Evolutionary conservation across 164 flowering plant species (phyloP).

Genomic region (Macadamia integrifolia): DNA sequence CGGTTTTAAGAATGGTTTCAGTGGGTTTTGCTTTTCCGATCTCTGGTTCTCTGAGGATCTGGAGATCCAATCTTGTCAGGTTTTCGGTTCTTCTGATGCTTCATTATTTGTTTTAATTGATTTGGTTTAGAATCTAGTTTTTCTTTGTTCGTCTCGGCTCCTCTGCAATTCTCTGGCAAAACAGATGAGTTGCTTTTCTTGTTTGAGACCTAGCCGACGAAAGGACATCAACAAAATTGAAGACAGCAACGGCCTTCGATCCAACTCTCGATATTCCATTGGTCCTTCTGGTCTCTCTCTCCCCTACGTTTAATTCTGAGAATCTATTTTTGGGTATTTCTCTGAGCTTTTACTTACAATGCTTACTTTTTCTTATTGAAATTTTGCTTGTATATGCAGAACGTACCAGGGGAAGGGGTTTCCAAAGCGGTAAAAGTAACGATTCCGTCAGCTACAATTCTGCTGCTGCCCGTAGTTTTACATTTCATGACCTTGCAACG

Average conservation of each 20-base stretch:
- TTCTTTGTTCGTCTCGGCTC: neutral
- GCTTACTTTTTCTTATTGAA: neutral
- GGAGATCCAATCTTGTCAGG: neutral
- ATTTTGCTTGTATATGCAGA: constrained; percentile 15
- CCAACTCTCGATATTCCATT: constrained; percentile 10
- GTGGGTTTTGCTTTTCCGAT: neutral
- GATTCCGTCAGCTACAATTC: constrained; percentile 4
- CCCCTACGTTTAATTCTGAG: neutral
- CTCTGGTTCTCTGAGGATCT: neutral
- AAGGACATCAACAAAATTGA: constrained; percentile 19
- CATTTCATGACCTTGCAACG: constrained; percentile 58
- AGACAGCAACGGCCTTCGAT: constrained; percentile 11
- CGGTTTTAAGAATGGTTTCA: neutral
- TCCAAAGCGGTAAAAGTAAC: neutral
- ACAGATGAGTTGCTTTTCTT: constrained; percentile 28
- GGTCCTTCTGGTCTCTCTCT: constrained; percentile 8
- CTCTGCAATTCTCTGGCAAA: neutral
- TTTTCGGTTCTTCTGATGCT: neutral
- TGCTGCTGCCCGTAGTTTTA: constrained; percentile 47
- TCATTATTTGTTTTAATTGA: neutral
- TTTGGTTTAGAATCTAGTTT: constrained; percentile 2
- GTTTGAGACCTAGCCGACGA: constrained; percentile 15
- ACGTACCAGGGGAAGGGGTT: neutral
- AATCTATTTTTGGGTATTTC: neutral
- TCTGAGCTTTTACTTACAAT: neutral